phyloP scores from a whole-genome alignment of 495 filamentous ascomycete genomes.

The Aspergillus bertholletiae region DNA sequence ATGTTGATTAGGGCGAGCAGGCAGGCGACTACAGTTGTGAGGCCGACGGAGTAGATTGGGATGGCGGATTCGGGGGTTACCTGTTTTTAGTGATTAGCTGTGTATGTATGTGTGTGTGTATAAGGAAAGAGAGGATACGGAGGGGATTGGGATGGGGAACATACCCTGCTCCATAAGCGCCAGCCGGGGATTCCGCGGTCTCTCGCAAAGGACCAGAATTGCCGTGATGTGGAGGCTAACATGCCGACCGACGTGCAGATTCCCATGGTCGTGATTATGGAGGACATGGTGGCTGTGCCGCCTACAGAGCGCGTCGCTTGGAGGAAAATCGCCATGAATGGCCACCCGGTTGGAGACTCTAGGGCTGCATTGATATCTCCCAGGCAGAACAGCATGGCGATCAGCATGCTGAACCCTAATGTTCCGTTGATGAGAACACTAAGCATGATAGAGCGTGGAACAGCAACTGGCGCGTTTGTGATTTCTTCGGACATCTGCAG shows the following conservation, averaged over 20 bases:
- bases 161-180: conserved; percentile 37
- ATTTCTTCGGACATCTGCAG: conserved; percentile 41
- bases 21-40: conserved; percentile 29
- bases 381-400: conserved; percentile 36
- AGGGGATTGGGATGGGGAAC: too few species aligned
- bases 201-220: conserved; percentile 55
- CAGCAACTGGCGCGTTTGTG: conserved; percentile 29
- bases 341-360: conserved; percentile 5
- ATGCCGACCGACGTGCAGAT: conserved; percentile 26
- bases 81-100: conserved; percentile 28
- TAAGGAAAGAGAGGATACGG: too few species aligned
- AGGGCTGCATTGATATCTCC: conserved; percentile 25
- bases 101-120: too few species aligned
- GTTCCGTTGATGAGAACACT: conserved; percentile 37
- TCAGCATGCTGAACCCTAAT: conserved; percentile 37
- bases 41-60: conserved; percentile 36
- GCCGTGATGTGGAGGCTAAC: conserved; percentile 47
- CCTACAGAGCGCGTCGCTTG: background rate
- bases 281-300: background rate
- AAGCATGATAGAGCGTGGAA: conserved; percentile 31
- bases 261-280: background rate
- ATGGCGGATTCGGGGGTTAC: conserved; percentile 30
- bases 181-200: conserved; percentile 56
- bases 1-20: conserved; percentile 45
- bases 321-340: background rate